Evolutionary conservation across 1,284 basidiomycete species (phyloP).

Genomic region (Malassezia obtusa): DNA sequence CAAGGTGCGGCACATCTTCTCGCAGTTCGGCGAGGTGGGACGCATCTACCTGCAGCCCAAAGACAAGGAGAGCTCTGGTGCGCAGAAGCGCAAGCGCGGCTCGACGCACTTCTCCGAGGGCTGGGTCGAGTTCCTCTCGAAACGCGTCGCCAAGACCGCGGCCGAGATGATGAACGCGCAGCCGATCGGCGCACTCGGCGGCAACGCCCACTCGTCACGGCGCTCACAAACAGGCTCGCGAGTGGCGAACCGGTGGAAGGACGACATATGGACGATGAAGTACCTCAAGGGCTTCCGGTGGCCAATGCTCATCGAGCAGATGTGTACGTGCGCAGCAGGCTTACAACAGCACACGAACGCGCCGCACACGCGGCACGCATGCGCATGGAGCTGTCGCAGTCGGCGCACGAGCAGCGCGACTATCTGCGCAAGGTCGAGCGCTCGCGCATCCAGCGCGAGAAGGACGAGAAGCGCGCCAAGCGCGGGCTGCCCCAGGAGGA

Average conservation of each 20-base stretch:
- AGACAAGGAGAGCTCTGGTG: constrained; percentile 18
- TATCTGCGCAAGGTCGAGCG: constrained; percentile 92
- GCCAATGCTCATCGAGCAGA: constrained; percentile 97
- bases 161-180: constrained; percentile 94
- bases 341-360: constrained; percentile 72
- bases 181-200: constrained; percentile 58
- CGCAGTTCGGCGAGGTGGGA: constrained; percentile 42
- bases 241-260: constrained; percentile 59
- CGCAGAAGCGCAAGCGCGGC: constrained; percentile 19
- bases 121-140: constrained; percentile 96
- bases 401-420: constrained; percentile 76
- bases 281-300: constrained; percentile 96
- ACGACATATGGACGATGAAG: constrained; percentile 99
- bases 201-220: constrained; percentile 16
- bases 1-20: constrained; percentile 70
- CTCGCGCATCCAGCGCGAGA: constrained; percentile 78
- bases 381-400: constrained; percentile 83
- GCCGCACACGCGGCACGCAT: constrained; percentile 77
- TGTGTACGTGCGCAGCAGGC: constrained; percentile 59
- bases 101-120: constrained; percentile 82
- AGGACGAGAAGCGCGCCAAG: constrained; percentile 58
- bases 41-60: constrained; percentile 42
- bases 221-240: constrained; percentile 20
- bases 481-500: constrained; percentile 16
- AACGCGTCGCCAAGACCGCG: constrained; percentile 75